Evolutionary conservation across 176 grass and related monocot genomes (phyloP).

Genomic region (Bolboschoenus planiculmis): DNA sequence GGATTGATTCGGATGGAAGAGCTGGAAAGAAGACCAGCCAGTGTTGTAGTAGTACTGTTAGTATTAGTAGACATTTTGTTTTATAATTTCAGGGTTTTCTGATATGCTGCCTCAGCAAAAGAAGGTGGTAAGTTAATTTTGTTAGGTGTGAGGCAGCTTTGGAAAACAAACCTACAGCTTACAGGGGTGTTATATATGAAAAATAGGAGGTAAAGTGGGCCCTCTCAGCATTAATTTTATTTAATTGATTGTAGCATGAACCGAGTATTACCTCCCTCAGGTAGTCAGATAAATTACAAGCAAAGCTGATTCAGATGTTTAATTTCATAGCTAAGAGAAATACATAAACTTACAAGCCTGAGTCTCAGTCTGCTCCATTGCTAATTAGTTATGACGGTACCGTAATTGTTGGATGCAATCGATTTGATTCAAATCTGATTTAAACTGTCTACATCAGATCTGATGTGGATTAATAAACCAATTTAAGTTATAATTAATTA

Average conservation of each 20-base stretch:
- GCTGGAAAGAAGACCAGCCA: neutral
- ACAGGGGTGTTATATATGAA: neutral
- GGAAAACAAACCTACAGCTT: neutral
- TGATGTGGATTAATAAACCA: no score
- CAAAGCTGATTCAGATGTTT: neutral
- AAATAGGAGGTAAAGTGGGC: no score
- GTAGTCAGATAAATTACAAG: neutral
- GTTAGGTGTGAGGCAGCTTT: neutral
- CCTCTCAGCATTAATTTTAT: no score
- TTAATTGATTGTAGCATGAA: neutral
- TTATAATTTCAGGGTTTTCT: neutral
- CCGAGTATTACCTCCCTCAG: neutral
- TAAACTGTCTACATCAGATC: neutral
- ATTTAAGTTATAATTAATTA: no score
- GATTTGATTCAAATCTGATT: neutral
- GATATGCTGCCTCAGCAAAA: neutral
- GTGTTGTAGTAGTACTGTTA: neutral
- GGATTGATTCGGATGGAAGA: neutral
- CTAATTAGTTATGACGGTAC: neutral
- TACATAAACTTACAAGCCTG: neutral
- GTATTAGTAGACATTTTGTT: neutral
- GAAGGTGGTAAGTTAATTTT: neutral
- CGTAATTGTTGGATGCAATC: no score
- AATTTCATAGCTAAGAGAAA: neutral
- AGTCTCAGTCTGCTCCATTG: neutral